Evolutionary conservation across 2,329 filamentous ascomycete genomes (phyloP).

Genomic region (Trichoderma sp.): DNA sequence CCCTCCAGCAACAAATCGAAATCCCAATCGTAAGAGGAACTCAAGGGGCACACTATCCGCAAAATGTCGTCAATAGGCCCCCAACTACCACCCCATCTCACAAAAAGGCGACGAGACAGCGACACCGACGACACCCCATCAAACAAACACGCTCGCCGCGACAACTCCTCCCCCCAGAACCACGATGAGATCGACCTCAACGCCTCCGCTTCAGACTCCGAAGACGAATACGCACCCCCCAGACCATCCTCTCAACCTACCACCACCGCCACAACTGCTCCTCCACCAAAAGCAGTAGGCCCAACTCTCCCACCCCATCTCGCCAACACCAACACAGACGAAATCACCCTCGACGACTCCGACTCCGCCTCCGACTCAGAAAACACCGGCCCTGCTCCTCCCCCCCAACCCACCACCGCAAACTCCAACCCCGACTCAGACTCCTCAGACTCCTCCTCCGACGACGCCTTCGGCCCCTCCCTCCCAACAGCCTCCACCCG

Average conservation of each 20-base stretch:
- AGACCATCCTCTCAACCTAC: constrained; percentile 25
- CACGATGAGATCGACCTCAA: constrained; percentile 51
- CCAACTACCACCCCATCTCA: constrained; percentile 66
- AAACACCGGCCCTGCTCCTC: constrained; percentile 42
- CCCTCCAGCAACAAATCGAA: neutral
- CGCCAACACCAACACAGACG: constrained; percentile 41
- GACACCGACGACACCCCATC: constrained; percentile 36
- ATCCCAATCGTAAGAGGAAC: too few species aligned
- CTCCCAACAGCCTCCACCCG: constrained; percentile 56
- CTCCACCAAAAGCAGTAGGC: constrained; percentile 27
- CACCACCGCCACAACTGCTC: neutral
- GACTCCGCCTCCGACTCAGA: constrained; percentile 43
- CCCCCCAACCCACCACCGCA: constrained; percentile 36
- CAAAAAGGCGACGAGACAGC: constrained; percentile 60
- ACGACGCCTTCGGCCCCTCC: constrained; percentile 61
- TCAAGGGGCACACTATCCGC: neutral
- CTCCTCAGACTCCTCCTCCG: constrained; percentile 39
- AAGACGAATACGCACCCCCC: constrained; percentile 47
- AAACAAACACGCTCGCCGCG: constrained; percentile 47
- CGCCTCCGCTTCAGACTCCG: constrained; percentile 42
- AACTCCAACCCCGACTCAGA: constrained; percentile 39
- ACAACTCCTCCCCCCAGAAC: constrained; percentile 43
- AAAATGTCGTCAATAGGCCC: constrained; percentile 68
- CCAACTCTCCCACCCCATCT: constrained; percentile 23
- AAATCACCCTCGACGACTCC: constrained; percentile 44